Evolutionary conservation across 2,329 filamentous ascomycete species (phyloP).

Genomic region (Dactylellina cionopaga): DNA sequence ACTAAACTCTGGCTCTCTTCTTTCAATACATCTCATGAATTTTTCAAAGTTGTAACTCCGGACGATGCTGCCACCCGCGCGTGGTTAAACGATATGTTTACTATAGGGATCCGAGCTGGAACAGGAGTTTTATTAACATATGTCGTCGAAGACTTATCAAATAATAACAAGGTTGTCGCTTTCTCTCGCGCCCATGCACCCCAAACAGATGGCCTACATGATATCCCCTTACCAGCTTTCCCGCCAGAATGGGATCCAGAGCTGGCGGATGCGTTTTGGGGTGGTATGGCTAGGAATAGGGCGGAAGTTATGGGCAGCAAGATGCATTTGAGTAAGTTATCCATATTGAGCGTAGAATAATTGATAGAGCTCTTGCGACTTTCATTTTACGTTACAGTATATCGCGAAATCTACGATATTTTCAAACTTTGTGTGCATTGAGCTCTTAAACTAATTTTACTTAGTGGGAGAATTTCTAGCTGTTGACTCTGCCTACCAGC

Average conservation of each 20-base stretch:
- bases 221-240: slow-evolving; percentile 12
- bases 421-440: neutral
- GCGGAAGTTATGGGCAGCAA: slow-evolving; percentile 12
- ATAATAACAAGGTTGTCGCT: slow-evolving; percentile 7
- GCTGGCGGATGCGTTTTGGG: slow-evolving; percentile 17
- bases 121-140: slow-evolving; percentile 3
- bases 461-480: neutral
- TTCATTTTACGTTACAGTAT: too few relatives aligned
- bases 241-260: slow-evolving; percentile 4
- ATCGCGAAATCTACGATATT: too few relatives aligned
- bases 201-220: neutral
- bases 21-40: slow-evolving; percentile 17
- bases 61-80: slow-evolving; percentile 1
- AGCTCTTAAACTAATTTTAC: neutral
- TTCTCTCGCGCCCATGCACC: slow-evolving; percentile 17
- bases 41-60: slow-evolving; percentile 26
- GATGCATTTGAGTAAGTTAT: slow-evolving; percentile 25
- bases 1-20: slow-evolving; percentile 10
- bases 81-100: slow-evolving; percentile 24
- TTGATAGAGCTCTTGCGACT: too few relatives aligned
- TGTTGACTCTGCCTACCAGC: neutral
- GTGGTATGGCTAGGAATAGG: slow-evolving; percentile 4
- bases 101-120: slow-evolving; percentile 9
- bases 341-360: too few relatives aligned
- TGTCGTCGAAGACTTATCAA: slow-evolving; percentile 15